Base-by-base conservation (phyloP, 192 early-diverging fungal genomes). In the Radiomyces spectabilis region DNA sequence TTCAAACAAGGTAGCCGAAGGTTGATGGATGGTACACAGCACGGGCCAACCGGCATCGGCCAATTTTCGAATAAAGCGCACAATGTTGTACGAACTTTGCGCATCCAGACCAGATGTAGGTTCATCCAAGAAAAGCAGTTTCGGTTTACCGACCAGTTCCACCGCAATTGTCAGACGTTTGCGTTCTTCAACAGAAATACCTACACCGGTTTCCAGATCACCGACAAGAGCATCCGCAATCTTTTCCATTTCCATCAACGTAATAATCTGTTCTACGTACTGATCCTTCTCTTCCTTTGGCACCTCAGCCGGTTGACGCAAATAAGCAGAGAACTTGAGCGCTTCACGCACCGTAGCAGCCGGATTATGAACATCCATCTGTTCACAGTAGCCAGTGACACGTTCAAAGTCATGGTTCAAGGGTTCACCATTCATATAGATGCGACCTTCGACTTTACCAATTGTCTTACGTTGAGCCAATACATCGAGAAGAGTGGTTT, bases 111-210 rank as follows among this genome's bases (percentile, higher is more conserved):
- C 93, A 19, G 85, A 89, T 4, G 90, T 94, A 41, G 93, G 93
- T 61, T 88, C 93, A 72, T 93, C 91, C 52, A 94, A 74, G 74
- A 96, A 89, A 30, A 96, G 78, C 35, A 87, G 64, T 57, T 84
- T 80, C 12, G 86, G 84, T 72, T 85, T 74, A 16, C 88, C 77
- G 12, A 93, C 81, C 27, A 95, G 75, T 65, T 95, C 90, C 31
- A 85, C 73, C 37, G 81, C 93, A 51, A 96, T 90, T 8, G 85
- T 88, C 24, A 95, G 74, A 33, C 91, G 83, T 62, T 92, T 86
- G 69, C 87, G 88, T 67, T 95, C 89, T 49, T 89, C 91, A 5
- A 92, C 83, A 30, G 85, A 87, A 47, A 94, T 89, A 55, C 92
- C 92, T 57, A 85, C 58, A 53, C 77, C 75, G 8, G 78, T 68